Base-by-base conservation (phyloP, 2,329 filamentous ascomycete species). In the Didymella glomerata region DNA sequence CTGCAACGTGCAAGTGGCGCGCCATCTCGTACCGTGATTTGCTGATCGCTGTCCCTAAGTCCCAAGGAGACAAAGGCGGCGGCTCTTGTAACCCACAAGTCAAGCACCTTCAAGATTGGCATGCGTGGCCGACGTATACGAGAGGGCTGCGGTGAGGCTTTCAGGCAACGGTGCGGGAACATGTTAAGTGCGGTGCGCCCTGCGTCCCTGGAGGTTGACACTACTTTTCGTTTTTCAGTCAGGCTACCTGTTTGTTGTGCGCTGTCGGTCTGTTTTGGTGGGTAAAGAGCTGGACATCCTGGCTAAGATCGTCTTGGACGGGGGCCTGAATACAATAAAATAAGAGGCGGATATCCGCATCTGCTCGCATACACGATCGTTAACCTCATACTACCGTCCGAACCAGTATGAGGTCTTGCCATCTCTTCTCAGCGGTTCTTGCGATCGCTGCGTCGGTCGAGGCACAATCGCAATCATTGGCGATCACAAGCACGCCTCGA, bases 401-500 rank as follows among this genome's bases (percentile, higher is more conserved):
- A 14, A 18, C 49, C 50, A 50, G 11, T 30, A 74, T 74, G 71
- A 72, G 63, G 54, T 49, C 63, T 2, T 45, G 64, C 18, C 32
- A 54, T 28, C 50, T 65, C 25, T 47, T 72, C 6, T 52, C 62
- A n/a, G 67, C 59, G 54, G 51, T 72, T 16, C 34, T 68, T 45
- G 65, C 70, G 30, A 28, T 51, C 20, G 56, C 62, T 40, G 66
- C 56, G 9, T 49, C 64, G 20, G 68, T 68, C 20, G 67, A 71
- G 50, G 46, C 52, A 41, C 57, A 62, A 28, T 59, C 61, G 28
- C 54, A 61, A 34, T 59, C 59, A 2, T 56, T 46, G 7, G 30
- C 36, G 2, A 28, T 46, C 36, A 53, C 38, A 11, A 32, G 44
- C 3, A 54, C 55, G 2, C 57, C 36, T 24, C 57, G 54, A 2